Evolutionary conservation across 805 yeast species (phyloP).

Genomic region (Ogataea ramenticola): DNA sequence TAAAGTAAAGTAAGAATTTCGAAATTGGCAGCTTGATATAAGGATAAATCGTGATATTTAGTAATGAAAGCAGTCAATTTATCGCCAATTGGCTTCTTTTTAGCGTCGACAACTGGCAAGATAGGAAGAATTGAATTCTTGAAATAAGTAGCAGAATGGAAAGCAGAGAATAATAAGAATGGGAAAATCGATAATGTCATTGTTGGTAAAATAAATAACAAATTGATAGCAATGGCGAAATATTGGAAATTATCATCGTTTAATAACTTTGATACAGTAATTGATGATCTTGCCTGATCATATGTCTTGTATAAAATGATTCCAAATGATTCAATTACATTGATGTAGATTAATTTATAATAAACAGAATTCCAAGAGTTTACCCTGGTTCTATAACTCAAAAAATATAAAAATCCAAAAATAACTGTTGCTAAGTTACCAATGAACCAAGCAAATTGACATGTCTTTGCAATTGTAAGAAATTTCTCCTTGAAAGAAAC

Average conservation of each 20-base stretch:
- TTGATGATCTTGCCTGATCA: constrained; percentile 20
- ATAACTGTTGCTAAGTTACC: constrained; percentile 47
- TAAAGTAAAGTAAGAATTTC: constrained; percentile 31
- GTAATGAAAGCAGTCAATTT: constrained; percentile 38
- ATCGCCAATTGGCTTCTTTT: constrained; percentile 3
- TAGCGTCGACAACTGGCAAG: constrained; percentile 25
- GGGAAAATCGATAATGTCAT: constrained; percentile 62
- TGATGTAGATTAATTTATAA: constrained; percentile 55
- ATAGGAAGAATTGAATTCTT: constrained; percentile 63
- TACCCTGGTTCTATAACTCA: constrained; percentile 23
- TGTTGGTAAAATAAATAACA: constrained; percentile 52
- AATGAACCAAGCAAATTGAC: constrained; percentile 73
- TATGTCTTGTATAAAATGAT: constrained; percentile 63
- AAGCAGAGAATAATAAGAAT: constrained; percentile 67
- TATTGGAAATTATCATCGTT: constrained; percentile 51
- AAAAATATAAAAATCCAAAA: constrained; percentile 31
- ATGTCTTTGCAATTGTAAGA: constrained; percentile 26
- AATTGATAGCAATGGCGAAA: constrained; percentile 45
- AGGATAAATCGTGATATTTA: constrained; percentile 49
- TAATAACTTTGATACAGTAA: constrained; percentile 23
- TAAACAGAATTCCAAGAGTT: constrained; percentile 31
- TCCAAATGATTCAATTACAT: constrained; percentile 68
- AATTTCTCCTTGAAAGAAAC: constrained; percentile 8
- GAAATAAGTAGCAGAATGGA: constrained; percentile 72
- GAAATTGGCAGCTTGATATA: constrained; percentile 51